phyloP scores from a whole-genome alignment of 2,329 filamentous ascomycete genomes.

The Thermothelomyces thermophilus region DNA sequence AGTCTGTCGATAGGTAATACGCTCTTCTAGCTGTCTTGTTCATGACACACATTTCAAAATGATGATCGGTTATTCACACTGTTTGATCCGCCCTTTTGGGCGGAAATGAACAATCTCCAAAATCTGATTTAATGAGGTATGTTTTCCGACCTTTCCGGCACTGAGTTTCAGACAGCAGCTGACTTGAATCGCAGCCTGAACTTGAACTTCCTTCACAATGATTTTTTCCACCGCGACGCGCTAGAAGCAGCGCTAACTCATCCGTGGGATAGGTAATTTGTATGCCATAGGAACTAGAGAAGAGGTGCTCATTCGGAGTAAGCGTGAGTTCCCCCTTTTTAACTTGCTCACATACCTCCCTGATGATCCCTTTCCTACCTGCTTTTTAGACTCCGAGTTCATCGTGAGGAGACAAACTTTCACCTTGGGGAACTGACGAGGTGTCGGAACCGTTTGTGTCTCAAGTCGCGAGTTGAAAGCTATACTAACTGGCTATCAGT shows the following conservation, averaged over 20 bases:
- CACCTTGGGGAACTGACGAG: constrained; percentile 59
- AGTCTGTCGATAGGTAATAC: constrained; percentile 27
- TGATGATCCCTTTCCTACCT: constrained; percentile 45
- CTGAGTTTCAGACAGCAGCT: constrained; percentile 1
- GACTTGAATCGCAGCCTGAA: constrained; percentile 23
- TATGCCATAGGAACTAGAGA: not conserved
- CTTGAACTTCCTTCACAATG: constrained; percentile 12
- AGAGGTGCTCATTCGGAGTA: not conserved
- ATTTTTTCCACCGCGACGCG: not conserved
- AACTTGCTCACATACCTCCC: constrained; percentile 30
- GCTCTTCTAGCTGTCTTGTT: constrained; percentile 12
- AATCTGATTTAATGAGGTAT: constrained; percentile 49
- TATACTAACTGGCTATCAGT: constrained; percentile 17
- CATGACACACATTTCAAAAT: constrained; percentile 29
- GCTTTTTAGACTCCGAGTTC: constrained; percentile 45
- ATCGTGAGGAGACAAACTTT: constrained; percentile 48
- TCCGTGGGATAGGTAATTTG: constrained; percentile 18
- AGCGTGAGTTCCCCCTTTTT: constrained; percentile 8
- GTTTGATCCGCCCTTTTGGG: constrained; percentile 46
- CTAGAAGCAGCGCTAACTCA: constrained; percentile 16
- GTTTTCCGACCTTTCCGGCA: constrained; percentile 8
- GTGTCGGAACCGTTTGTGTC: constrained; percentile 17
- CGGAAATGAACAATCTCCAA: constrained; percentile 48
- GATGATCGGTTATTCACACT: constrained; percentile 57
- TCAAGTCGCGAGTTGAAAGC: not conserved